These are phyloP conservation scores for Nitzschia palea DNA, from an alignment of 108 stramenopile species.

Conservation along the genomic window DNA sequence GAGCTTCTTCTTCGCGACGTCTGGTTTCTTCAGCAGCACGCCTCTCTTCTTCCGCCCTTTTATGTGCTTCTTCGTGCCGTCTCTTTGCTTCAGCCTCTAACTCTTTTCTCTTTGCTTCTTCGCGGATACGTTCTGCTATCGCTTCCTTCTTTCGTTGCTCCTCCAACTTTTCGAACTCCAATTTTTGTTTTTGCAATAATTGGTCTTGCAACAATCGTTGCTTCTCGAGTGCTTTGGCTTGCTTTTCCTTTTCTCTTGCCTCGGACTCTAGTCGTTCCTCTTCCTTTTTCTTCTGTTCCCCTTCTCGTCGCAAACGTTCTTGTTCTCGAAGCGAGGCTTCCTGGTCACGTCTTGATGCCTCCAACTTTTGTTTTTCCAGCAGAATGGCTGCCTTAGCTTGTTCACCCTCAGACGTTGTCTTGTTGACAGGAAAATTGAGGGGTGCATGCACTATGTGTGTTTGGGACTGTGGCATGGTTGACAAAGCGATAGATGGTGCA, in stretches of 20 bases:
- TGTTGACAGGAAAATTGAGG: not conserved
- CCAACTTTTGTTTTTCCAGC: slow-evolving; percentile 15
- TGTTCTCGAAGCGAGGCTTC: slow-evolving; percentile 15
- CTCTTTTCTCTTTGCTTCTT: not conserved
- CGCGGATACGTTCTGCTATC: slow-evolving; percentile 24
- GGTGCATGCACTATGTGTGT: not conserved
- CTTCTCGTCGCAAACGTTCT: not conserved
- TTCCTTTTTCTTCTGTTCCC: slow-evolving; percentile 7
- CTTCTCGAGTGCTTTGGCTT: slow-evolving; percentile 12
- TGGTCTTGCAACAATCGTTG: slow-evolving; percentile 1
- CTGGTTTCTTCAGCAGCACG: not conserved
- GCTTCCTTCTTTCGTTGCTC: slow-evolving; percentile 19
- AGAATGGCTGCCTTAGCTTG: slow-evolving; percentile 20
- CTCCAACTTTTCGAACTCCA: not conserved
- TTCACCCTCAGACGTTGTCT: slow-evolving; percentile 12
- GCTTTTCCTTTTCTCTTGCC: slow-evolving; percentile 8
- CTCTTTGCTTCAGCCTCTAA: slow-evolving; percentile 24
- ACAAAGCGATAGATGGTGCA: not conserved
- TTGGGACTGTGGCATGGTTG: slow-evolving; percentile 16
- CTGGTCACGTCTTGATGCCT: slow-evolving; percentile 9
- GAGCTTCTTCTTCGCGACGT: slow-evolving; percentile 6
- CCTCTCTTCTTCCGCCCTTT: slow-evolving; percentile 6
- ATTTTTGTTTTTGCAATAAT: not conserved
- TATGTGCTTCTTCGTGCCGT: slow-evolving; percentile 13
- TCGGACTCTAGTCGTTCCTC: slow-evolving; percentile 9